Evolutionary conservation across 768 basidiomycete genomes (phyloP).

Genomic region (Termitomyces sp.): DNA sequence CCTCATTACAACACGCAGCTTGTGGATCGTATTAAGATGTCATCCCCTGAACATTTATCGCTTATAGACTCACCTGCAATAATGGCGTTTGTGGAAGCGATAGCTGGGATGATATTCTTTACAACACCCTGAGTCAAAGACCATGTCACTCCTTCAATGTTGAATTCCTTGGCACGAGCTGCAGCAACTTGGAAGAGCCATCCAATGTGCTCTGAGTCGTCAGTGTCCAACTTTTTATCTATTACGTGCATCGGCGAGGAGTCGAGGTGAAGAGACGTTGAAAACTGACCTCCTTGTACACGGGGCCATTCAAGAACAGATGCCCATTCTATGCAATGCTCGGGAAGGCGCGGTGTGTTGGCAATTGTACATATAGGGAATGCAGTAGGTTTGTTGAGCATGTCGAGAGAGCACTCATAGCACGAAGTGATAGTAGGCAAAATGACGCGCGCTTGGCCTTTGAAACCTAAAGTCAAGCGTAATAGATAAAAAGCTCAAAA

Average conservation of each 20-base stretch:
- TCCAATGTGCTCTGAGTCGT: constrained; percentile 93
- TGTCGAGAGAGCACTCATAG: constrained; percentile 97
- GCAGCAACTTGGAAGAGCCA: constrained; percentile 87
- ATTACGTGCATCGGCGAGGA: constrained; percentile 3
- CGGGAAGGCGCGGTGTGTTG: constrained; percentile 95
- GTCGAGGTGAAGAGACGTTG: neutral
- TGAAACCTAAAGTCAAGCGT: constrained; percentile 67
- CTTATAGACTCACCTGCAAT: constrained; percentile 67
- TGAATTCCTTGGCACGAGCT: constrained; percentile 87
- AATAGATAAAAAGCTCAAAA: neutral
- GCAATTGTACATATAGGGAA: constrained; percentile 99
- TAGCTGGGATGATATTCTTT: constrained; percentile 99
- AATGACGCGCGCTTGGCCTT: constrained; percentile 96
- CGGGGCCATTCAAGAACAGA: constrained; percentile 99
- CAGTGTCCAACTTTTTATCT: constrained; percentile 97
- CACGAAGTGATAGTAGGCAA: constrained; percentile 93
- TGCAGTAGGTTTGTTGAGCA: constrained; percentile 95
- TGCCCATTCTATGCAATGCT: constrained; percentile 99
- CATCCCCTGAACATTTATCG: neutral
- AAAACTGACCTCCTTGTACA: constrained; percentile 72
- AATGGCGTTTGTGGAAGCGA: constrained; percentile 97
- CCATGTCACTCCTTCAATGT: constrained; percentile 98
- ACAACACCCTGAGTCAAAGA: constrained; percentile 97
- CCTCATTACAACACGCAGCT: constrained; percentile 97
- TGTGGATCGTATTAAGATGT: constrained; percentile 22